Conservation (phyloP, 257 asterid genomes). For the Hygrophila difformis region DNA sequence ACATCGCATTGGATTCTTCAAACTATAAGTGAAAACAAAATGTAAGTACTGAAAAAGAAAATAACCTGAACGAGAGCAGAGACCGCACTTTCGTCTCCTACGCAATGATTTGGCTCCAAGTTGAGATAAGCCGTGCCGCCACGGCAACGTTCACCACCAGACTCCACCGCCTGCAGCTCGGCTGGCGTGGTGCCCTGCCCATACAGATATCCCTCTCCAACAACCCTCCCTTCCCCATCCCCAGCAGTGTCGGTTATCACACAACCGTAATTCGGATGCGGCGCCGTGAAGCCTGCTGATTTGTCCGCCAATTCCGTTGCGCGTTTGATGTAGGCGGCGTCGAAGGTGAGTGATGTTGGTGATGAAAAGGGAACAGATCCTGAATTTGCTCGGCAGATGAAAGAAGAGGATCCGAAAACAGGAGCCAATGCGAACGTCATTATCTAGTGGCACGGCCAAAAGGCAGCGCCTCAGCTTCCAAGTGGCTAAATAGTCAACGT, state of each 20-base stretch:
- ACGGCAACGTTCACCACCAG: slow-evolving; percentile 54
- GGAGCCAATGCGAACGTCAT: slow-evolving; percentile 32
- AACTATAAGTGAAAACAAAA: too few species aligned
- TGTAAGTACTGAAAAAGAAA: neutral
- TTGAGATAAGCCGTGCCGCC: slow-evolving; percentile 93
- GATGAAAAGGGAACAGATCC: slow-evolving; percentile 21
- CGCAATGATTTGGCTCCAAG: slow-evolving; percentile 86
- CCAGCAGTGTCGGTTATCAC: slow-evolving; percentile 38
- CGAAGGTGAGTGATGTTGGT: slow-evolving; percentile 36
- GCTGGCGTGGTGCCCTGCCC: slow-evolving; percentile 89
- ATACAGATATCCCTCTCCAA: slow-evolving; percentile 81
- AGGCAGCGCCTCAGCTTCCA: neutral
- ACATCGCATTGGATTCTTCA: too few species aligned
- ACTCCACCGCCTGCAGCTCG: slow-evolving; percentile 76
- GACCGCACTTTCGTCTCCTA: slow-evolving; percentile 49
- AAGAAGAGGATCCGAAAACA: slow-evolving; percentile 17
- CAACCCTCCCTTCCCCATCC: slow-evolving; percentile 30
- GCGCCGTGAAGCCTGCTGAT: slow-evolving; percentile 87
- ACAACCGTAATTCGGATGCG: slow-evolving; percentile 94
- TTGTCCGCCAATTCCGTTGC: slow-evolving; percentile 86
- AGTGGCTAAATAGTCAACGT: neutral
- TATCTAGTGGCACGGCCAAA: slow-evolving; percentile 4
- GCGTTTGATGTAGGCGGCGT: slow-evolving; percentile 60
- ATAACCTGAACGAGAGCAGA: slow-evolving; percentile 67
- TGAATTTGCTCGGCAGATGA: slow-evolving; percentile 30